These are phyloP conservation scores for Suhomyces taliae DNA, from an alignment of 1,139 yeast species.

Conservation along the genomic window DNA sequence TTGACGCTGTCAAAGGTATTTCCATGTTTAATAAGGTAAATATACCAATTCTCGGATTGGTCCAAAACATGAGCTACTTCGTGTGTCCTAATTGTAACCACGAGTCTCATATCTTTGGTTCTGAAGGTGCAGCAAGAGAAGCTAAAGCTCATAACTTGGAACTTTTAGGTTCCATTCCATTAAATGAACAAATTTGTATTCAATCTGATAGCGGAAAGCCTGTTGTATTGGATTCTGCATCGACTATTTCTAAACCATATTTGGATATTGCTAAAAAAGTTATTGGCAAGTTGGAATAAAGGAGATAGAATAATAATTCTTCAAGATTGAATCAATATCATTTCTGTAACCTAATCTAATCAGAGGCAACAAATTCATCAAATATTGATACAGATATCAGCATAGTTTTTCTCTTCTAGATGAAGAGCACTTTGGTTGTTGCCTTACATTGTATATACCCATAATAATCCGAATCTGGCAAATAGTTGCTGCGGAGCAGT, in stretches of 20 bases:
- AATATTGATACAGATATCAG: too few relatives aligned
- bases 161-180: constrained; percentile 66
- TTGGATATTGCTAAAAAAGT: constrained; percentile 42
- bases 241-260: constrained; percentile 39
- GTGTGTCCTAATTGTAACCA: constrained; percentile 76
- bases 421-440: too few relatives aligned
- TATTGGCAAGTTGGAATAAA: constrained; percentile 14
- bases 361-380: neutral
- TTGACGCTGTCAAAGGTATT: constrained; percentile 81
- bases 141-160: constrained; percentile 53
- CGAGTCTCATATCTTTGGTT: constrained; percentile 73
- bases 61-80: constrained; percentile 81
- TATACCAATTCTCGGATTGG: constrained; percentile 76
- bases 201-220: constrained; percentile 70
- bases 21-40: constrained; percentile 73
- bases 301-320: too few relatives aligned
- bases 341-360: neutral
- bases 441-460: too few relatives aligned
- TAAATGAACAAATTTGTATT: constrained; percentile 59
- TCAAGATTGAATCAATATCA: too few relatives aligned
- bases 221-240: constrained; percentile 47
- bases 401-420: too few relatives aligned
- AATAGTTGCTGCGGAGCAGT: too few relatives aligned
- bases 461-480: too few relatives aligned
- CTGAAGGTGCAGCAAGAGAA: constrained; percentile 60